Conservation (phyloP, 2,329 filamentous ascomycete species). For the Diaporthe eres region DNA sequence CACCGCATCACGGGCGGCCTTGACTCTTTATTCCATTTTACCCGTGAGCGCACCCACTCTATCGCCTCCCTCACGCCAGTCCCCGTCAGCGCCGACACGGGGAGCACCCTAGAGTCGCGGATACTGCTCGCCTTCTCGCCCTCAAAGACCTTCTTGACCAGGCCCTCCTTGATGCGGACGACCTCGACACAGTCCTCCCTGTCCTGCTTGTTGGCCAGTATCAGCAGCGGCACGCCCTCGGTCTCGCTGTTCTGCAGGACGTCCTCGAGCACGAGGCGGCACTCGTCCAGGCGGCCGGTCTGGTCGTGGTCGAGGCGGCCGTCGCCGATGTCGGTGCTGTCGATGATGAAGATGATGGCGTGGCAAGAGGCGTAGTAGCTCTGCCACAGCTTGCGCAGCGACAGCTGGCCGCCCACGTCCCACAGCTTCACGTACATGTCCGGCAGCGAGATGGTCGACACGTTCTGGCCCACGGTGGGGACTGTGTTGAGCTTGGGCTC, state of each 20-base stretch:
- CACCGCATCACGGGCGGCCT: slow-evolving; percentile 94
- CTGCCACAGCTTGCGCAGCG: slow-evolving; percentile 91
- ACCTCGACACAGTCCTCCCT: slow-evolving; percentile 98
- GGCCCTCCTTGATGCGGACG: slow-evolving; percentile 94
- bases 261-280: slow-evolving; percentile 88
- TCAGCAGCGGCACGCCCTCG: slow-evolving; percentile 90
- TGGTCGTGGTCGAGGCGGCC: slow-evolving; percentile 72
- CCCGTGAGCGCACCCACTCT: slow-evolving; percentile 93
- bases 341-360: slow-evolving; percentile 97
- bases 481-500: slow-evolving; percentile 86
- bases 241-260: slow-evolving; percentile 90
- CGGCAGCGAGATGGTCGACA: slow-evolving; percentile 88
- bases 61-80: slow-evolving; percentile 93
- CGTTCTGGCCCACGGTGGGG: slow-evolving; percentile 97
- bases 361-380: slow-evolving; percentile 95
- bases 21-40: slow-evolving; percentile 97
- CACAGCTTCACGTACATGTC: slow-evolving; percentile 99
- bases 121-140: slow-evolving; percentile 90
- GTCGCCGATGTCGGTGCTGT: slow-evolving; percentile 93
- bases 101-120: slow-evolving; percentile 90
- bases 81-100: slow-evolving; percentile 90
- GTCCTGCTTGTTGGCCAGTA: slow-evolving; percentile 98
- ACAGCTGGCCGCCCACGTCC: slow-evolving; percentile 96
- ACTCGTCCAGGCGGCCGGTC: slow-evolving; percentile 83
- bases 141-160: slow-evolving; percentile 96